Evolutionary conservation across 768 basidiomycete species (phyloP).

Genomic region (Hirschioporus abietinus): DNA sequence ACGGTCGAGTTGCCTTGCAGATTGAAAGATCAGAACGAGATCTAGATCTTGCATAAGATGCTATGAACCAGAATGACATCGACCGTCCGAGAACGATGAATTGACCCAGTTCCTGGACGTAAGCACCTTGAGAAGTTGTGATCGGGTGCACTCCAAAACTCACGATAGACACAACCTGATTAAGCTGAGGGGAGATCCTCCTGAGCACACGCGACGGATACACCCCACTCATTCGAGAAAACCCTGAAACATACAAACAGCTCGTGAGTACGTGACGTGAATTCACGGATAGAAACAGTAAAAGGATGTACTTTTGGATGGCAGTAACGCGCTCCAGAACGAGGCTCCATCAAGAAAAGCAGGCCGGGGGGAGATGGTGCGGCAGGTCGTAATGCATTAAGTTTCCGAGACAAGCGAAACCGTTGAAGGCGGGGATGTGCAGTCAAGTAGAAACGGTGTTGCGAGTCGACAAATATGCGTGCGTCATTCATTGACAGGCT

Average conservation of each 20-base stretch:
- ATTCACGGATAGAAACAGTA: not conserved
- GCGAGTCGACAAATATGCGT: not conserved
- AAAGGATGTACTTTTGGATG: not conserved
- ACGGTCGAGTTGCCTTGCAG: not conserved
- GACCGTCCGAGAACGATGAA: not conserved
- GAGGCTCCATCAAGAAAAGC: not conserved
- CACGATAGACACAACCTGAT: not conserved
- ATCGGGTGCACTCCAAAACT: not conserved
- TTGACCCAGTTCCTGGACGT: not conserved
- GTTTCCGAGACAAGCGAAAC: not conserved
- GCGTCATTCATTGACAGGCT: not conserved
- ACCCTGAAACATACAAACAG: not conserved
- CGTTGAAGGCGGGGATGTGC: not conserved
- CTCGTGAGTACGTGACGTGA: not conserved
- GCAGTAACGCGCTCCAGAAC: not conserved
- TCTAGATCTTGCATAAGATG: not conserved
- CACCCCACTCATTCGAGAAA: not conserved
- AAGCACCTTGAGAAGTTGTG: not conserved
- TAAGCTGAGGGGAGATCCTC: not conserved
- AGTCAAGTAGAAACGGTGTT: not conserved
- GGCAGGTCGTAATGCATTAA: not conserved
- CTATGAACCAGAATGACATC: not conserved
- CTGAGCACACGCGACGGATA: not conserved
- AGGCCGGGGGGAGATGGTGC: not conserved
- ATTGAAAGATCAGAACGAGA: not conserved